Evolutionary conservation across 306 rosid genomes (phyloP).

Genomic region (Quercus gilva): DNA sequence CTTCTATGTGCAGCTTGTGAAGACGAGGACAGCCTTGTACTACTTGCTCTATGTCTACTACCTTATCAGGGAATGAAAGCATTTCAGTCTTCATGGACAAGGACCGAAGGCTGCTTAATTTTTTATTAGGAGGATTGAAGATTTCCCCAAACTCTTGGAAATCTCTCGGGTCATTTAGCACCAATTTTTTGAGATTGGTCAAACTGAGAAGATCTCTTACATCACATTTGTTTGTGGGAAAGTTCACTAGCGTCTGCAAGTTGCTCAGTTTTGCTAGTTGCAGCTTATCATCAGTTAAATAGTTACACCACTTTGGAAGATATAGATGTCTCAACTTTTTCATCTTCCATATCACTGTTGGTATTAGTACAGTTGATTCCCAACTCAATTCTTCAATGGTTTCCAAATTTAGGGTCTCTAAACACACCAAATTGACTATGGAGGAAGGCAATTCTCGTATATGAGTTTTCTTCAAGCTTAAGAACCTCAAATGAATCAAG

Average conservation of each 20-base stretch:
- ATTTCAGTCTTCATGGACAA: slow-evolving; percentile 27
- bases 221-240: slow-evolving; percentile 42
- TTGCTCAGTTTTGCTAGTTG: slow-evolving; percentile 30
- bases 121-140: slow-evolving; percentile 20
- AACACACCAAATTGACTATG: slow-evolving; percentile 42
- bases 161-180: slow-evolving; percentile 37
- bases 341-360: slow-evolving; percentile 32
- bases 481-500: slow-evolving; percentile 40
- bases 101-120: slow-evolving; percentile 34
- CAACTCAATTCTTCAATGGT: neutral
- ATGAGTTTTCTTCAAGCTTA: slow-evolving; percentile 30
- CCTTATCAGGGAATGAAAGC: slow-evolving; percentile 41
- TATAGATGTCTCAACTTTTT: slow-evolving; percentile 52
- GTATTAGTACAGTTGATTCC: slow-evolving; percentile 42
- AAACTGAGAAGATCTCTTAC: slow-evolving; percentile 27
- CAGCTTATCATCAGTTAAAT: slow-evolving; percentile 11
- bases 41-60: slow-evolving; percentile 27
- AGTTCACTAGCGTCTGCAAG: slow-evolving; percentile 50
- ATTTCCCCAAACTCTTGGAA: slow-evolving; percentile 32
- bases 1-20: slow-evolving; percentile 26
- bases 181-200: slow-evolving; percentile 43
- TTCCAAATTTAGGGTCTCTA: slow-evolving; percentile 50
- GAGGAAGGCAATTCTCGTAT: slow-evolving; percentile 28
- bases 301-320: slow-evolving; percentile 50
- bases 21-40: slow-evolving; percentile 47